Conservation (phyloP, 768 basidiomycete genomes). For the Mycena epipterygia region DNA sequence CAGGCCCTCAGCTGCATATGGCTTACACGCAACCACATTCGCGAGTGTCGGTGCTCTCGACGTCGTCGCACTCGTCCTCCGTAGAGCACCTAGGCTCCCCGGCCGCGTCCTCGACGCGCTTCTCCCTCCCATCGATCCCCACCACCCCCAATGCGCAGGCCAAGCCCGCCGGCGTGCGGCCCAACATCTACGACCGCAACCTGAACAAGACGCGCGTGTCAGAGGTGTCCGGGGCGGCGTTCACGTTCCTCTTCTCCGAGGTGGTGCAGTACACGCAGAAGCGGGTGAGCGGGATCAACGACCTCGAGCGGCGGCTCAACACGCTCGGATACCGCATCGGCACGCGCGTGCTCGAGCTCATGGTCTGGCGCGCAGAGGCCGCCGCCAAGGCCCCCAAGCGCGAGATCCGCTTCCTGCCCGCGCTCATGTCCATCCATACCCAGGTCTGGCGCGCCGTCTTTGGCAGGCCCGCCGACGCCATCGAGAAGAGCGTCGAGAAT, state of each 20-base stretch:
- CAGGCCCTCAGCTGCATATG: constrained; percentile 50
- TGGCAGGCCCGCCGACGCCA: constrained; percentile 92
- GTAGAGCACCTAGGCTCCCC: constrained; percentile 68
- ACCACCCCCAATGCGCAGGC: constrained; percentile 54
- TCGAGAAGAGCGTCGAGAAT: constrained; percentile 97
- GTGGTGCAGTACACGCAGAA: constrained; percentile 97
- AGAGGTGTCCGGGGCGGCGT: constrained; percentile 88
- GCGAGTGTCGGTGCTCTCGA: constrained; percentile 77
- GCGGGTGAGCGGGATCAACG: constrained; percentile 93
- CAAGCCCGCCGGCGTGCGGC: constrained; percentile 61
- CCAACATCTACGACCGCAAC: constrained; percentile 90
- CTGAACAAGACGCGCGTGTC: constrained; percentile 88
- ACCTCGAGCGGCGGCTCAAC: constrained; percentile 93
- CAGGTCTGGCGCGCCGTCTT: constrained; percentile 97
- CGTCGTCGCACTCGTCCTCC: constrained; percentile 67
- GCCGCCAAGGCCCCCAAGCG: constrained; percentile 92
- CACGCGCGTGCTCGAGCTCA: constrained; percentile 86
- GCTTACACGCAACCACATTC: constrained; percentile 75
- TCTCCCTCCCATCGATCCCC: constrained; percentile 74
- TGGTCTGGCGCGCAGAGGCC: constrained; percentile 84
- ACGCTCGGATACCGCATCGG: constrained; percentile 95
- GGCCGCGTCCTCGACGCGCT: constrained; percentile 73
- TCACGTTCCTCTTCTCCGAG: constrained; percentile 93
- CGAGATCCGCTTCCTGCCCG: constrained; percentile 90
- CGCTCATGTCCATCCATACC: constrained; percentile 94